These are phyloP conservation scores for Chalciporus chontae DNA, from an alignment of 768 basidiomycete genomes.

Conservation along the genomic window DNA sequence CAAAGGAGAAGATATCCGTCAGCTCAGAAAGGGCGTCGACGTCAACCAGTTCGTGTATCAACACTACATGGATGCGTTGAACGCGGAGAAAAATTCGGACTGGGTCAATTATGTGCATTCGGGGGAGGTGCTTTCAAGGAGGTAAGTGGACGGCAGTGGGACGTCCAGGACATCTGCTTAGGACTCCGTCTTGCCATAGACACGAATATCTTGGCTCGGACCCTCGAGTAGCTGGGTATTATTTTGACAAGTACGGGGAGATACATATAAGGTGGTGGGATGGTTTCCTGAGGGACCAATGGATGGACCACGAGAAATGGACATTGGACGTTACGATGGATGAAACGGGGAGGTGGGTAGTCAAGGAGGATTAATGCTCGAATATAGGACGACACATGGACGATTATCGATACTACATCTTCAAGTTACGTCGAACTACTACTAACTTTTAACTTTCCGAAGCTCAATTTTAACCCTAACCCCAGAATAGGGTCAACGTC, in stretches of 20 bases:
- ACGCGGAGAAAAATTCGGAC: conserved; percentile 19
- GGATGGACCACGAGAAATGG: conserved; percentile 43
- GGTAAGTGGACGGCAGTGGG: conserved; percentile 18
- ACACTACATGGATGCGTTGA: conserved; percentile 22
- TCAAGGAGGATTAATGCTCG: conserved; percentile 26
- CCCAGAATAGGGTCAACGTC: not conserved
- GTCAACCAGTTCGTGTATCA: conserved; percentile 37
- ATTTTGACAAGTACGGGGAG: conserved; percentile 35
- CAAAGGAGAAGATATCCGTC: conserved; percentile 34
- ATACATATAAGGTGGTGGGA: conserved; percentile 45
- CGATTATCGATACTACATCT: not conserved
- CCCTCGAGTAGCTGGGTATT: conserved; percentile 42
- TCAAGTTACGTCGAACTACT: too few species aligned
- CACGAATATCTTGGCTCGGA: conserved; percentile 45
- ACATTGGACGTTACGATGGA: conserved; percentile 32
- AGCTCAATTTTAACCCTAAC: conserved; percentile 10
- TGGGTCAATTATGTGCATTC: conserved; percentile 35
- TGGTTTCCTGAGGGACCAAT: conserved; percentile 40
- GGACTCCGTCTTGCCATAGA: conserved; percentile 19
- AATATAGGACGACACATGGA: not conserved
- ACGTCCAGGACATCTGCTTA: not conserved
- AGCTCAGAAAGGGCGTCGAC: conserved; percentile 31
- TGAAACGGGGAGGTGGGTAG: conserved; percentile 37
- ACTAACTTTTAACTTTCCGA: too few species aligned
- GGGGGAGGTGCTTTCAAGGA: conserved; percentile 30